These are phyloP conservation scores for Lasiosphaeriaceae sp. DNA, from an alignment of 495 filamentous ascomycete genomes.

Conservation along the genomic window DNA sequence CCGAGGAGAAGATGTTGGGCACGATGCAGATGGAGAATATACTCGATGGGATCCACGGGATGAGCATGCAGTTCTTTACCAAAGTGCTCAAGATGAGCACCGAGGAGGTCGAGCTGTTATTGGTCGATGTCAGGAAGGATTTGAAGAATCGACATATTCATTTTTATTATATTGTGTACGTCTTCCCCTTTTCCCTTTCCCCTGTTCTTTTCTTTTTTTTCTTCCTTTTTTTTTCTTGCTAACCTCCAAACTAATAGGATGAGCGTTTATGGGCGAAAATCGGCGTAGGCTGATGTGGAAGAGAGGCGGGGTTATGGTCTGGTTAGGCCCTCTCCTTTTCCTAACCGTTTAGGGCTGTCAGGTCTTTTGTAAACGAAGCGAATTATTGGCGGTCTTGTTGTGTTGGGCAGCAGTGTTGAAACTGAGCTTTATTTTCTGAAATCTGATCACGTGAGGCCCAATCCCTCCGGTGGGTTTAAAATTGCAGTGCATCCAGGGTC, in stretches of 20 bases:
- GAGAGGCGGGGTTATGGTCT: no score
- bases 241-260: background rate
- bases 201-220: background rate
- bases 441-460: no score
- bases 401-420: no score
- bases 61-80: conserved; percentile 34
- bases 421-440: no score
- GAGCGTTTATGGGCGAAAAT: background rate
- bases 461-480: no score
- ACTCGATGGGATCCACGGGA: conserved; percentile 38
- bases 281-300: no score
- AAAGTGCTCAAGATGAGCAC: conserved; percentile 20
- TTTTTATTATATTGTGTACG: background rate
- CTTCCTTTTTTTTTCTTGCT: background rate
- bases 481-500: no score
- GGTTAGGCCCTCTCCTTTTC: no score
- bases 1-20: conserved; percentile 46
- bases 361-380: no score
- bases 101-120: conserved; percentile 25
- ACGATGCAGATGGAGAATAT: conserved; percentile 26
- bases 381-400: no score
- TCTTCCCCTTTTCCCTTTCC: background rate
- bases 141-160: conserved; percentile 28
- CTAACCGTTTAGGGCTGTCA: no score
- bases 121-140: conserved; percentile 25